These are phyloP conservation scores for Coemansia sp. DNA, from an alignment of 192 early-diverging fungal genomes.

Conservation along the genomic window DNA sequence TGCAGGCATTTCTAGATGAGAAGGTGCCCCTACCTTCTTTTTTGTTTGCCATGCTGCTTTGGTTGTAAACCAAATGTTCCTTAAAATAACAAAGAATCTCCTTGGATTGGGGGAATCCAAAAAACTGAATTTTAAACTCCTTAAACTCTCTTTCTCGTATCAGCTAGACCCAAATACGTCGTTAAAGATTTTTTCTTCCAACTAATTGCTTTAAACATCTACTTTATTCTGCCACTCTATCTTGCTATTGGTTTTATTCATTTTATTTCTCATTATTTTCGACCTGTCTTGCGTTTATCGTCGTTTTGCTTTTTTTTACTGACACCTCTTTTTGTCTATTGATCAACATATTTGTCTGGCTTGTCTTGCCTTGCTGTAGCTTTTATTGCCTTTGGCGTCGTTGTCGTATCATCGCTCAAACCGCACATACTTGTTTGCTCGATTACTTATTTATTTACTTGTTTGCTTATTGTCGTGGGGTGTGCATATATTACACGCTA, in stretches of 20 bases:
- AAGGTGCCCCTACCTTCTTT: background rate
- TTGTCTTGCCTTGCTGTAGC: background rate
- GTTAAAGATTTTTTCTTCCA: too few relatives aligned
- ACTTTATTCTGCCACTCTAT: too few relatives aligned
- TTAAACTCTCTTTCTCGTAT: too few relatives aligned
- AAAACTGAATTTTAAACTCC: too few relatives aligned
- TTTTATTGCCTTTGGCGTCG: background rate
- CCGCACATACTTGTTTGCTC: background rate
- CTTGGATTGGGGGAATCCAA: background rate
- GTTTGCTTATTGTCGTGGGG: background rate
- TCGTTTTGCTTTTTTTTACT: background rate
- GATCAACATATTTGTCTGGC: background rate
- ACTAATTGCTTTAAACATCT: too few relatives aligned
- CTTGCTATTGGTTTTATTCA: too few relatives aligned
- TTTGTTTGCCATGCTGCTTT: background rate
- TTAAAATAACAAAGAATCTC: slow-evolving; percentile 2
- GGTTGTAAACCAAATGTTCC: slow-evolving; percentile 1
- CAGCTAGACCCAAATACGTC: too few relatives aligned
- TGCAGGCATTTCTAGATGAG: background rate
- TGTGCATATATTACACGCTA: background rate
- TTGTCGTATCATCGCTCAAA: background rate
- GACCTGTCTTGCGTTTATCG: too few relatives aligned
- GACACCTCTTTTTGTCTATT: background rate
- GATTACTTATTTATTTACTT: background rate
- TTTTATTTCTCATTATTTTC: too few relatives aligned